A percentile compares a stretch with the other conserved stretches of the same genome.
phyloP scores from a whole-genome alignment of 257 asterid genomes.

The Lycium ferocissimum region DNA sequence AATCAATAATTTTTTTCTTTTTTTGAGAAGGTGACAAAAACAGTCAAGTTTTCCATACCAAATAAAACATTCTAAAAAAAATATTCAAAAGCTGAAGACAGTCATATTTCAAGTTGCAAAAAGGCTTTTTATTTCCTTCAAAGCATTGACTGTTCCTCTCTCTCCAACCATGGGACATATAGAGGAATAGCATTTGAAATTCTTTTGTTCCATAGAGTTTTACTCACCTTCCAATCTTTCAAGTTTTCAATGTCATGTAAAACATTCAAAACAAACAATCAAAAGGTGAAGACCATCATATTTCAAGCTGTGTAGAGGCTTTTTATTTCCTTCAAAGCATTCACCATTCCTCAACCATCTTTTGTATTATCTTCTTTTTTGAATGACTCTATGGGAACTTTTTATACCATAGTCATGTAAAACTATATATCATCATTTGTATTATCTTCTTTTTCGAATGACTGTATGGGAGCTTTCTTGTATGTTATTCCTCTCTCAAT shows the following conservation, averaged over 20 bases:
- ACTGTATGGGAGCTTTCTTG: too few relatives aligned
- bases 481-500: too few relatives aligned
- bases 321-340: conserved; percentile 12
- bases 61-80: background rate
- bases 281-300: conserved; percentile 4
- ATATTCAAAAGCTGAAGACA: background rate
- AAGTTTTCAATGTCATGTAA: background rate
- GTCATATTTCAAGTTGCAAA: background rate
- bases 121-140: conserved; percentile 7
- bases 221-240: background rate
- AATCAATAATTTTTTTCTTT: background rate
- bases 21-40: background rate
- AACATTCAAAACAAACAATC: background rate
- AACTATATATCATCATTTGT: too few relatives aligned
- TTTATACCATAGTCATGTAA: too few relatives aligned
- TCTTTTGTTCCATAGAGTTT: background rate
- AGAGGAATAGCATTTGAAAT: background rate
- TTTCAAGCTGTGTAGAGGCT: background rate
- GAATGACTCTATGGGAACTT: too few relatives aligned
- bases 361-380: too few relatives aligned
- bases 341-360: background rate
- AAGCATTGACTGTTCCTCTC: background rate
- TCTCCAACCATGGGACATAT: conserved; percentile 21
- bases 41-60: background rate
- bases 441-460: too few relatives aligned